Conservation (phyloP, 805 yeast genomes). For the Schwanniomyces sp. region DNA sequence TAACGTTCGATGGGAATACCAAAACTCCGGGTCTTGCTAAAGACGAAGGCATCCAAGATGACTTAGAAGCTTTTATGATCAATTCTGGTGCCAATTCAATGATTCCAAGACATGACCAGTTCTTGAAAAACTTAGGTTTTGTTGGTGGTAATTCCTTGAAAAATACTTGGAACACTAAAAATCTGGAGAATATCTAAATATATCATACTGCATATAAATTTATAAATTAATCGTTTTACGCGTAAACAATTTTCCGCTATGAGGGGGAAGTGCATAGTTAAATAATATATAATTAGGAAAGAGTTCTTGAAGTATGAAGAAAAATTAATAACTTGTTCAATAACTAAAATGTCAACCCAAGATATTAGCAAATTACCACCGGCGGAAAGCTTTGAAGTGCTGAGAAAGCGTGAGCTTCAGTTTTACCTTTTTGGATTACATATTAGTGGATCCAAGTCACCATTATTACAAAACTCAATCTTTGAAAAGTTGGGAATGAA, state of each 20-base stretch:
- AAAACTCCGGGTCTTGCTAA: not conserved
- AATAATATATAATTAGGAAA: not conserved
- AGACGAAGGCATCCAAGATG: not conserved
- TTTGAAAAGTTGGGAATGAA: conserved; percentile 20
- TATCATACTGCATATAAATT: not conserved
- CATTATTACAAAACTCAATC: conserved; percentile 24
- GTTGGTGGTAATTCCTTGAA: not conserved
- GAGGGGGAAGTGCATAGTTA: not conserved
- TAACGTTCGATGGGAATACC: not conserved
- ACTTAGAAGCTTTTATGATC: conserved; percentile 2
- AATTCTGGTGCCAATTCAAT: not conserved
- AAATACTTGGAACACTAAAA: not conserved
- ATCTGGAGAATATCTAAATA: not conserved
- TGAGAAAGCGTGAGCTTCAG: conserved; percentile 4
- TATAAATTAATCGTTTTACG: not conserved
- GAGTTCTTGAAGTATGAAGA: not conserved
- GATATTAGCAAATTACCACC: not conserved
- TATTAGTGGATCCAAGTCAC: conserved; percentile 25
- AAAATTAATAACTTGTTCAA: not conserved
- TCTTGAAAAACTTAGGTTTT: not conserved
- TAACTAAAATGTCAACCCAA: not conserved
- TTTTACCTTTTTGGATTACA: conserved; percentile 21
- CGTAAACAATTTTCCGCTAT: not conserved
- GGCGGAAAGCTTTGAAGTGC: conserved; percentile 1
- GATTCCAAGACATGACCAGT: not conserved